A percentile compares a stretch with the other conserved stretches of the same genome.
phyloP scores from a whole-genome alignment of 2,329 filamentous ascomycete species.

The Hymenoscyphus scutula region DNA sequence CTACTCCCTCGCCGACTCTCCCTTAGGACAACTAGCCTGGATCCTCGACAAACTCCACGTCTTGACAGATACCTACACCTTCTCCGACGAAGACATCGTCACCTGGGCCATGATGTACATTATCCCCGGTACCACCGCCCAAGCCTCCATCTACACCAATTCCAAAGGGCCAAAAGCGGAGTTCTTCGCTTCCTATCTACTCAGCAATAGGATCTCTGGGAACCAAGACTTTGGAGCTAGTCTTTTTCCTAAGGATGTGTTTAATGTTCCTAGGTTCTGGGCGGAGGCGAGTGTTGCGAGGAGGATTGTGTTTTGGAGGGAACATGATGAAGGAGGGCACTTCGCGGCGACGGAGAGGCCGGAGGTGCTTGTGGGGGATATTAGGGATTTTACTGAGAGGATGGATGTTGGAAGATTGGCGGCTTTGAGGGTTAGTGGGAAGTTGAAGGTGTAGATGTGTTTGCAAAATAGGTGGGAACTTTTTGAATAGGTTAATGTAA shows the following conservation, averaged over 20 bases:
- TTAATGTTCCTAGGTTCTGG: slow-evolving; percentile 47
- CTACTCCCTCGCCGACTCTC: slow-evolving; percentile 25
- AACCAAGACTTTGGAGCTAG: slow-evolving; percentile 27
- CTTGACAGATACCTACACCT: slow-evolving; percentile 49
- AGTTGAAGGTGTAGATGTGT: neutral
- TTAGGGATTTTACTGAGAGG: slow-evolving; percentile 46
- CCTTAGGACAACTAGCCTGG: slow-evolving; percentile 28
- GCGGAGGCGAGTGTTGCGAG: slow-evolving; percentile 49
- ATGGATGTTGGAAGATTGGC: slow-evolving; percentile 48
- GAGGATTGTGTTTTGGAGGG: slow-evolving; percentile 54
- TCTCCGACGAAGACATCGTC: slow-evolving; percentile 70
- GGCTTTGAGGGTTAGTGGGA: slow-evolving; percentile 16
- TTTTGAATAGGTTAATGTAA: no score
- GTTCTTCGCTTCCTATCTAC: neutral
- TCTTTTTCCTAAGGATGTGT: slow-evolving; percentile 27
- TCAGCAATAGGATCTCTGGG: slow-evolving; percentile 10
- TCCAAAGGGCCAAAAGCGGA: slow-evolving; percentile 18
- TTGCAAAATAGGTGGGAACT: no score
- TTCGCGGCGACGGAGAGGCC: slow-evolving; percentile 60
- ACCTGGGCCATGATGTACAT: slow-evolving; percentile 53
- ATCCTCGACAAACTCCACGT: slow-evolving; percentile 26
- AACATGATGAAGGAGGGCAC: slow-evolving; percentile 41
- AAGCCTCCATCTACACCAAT: slow-evolving; percentile 25
- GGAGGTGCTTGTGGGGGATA: slow-evolving; percentile 48
- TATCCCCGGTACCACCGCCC: slow-evolving; percentile 24